phyloP scores from a whole-genome alignment of 805 yeast genomes.

The Saccharomyces eubayanus region DNA sequence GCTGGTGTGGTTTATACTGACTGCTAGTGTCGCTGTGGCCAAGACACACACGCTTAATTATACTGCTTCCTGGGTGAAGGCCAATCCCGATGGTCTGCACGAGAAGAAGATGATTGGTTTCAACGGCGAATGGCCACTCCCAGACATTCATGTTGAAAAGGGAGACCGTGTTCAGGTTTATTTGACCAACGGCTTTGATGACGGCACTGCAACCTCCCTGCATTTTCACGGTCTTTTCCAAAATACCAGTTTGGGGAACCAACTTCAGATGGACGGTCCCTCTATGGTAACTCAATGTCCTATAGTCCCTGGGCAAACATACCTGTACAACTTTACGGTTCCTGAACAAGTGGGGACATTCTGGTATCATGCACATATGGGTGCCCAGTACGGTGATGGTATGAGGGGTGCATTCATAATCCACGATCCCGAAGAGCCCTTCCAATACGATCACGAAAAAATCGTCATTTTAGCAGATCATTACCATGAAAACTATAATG shows the following conservation, averaged over 20 bases:
- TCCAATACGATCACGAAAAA: slow-evolving; percentile 55
- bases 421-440: slow-evolving; percentile 49
- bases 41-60: slow-evolving; percentile 49
- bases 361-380: slow-evolving; percentile 80
- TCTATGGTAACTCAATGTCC: slow-evolving; percentile 76
- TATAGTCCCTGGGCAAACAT: slow-evolving; percentile 58
- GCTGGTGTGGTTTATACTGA: neutral
- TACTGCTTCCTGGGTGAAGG: slow-evolving; percentile 50
- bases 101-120: slow-evolving; percentile 56
- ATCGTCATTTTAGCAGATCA: slow-evolving; percentile 52
- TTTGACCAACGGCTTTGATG: slow-evolving; percentile 52
- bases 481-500: slow-evolving; percentile 49
- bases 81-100: slow-evolving; percentile 58
- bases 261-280: slow-evolving; percentile 66
- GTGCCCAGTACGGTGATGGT: slow-evolving; percentile 74
- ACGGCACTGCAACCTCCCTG: slow-evolving; percentile 43
- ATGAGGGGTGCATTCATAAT: slow-evolving; percentile 60
- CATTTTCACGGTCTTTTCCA: slow-evolving; percentile 79
- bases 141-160: slow-evolving; percentile 53
- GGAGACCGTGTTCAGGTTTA: slow-evolving; percentile 56
- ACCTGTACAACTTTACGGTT: slow-evolving; percentile 62
- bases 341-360: slow-evolving; percentile 64
- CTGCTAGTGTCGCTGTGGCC: slow-evolving; percentile 1
- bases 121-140: slow-evolving; percentile 67
- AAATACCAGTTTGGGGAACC: slow-evolving; percentile 40